phyloP scores from a whole-genome alignment of 768 basidiomycete species.

The Heimioporus sp. region DNA sequence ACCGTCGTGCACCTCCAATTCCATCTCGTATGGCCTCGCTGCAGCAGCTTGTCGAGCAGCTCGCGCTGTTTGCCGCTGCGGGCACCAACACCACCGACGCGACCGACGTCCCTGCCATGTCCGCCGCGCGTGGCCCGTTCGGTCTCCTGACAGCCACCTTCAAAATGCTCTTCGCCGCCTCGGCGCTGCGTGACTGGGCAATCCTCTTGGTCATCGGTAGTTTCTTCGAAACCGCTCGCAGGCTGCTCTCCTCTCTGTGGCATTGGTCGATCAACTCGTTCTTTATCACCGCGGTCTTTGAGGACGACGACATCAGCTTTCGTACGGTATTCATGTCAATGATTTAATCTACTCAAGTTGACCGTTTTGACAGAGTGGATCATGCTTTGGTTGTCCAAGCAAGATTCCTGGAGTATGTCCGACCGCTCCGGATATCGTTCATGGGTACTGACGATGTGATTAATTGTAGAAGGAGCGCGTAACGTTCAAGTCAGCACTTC shows the following conservation, averaged over 20 bases:
- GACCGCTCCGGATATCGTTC: background rate
- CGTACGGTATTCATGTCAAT: conserved; percentile 35
- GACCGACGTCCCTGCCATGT: conserved; percentile 13
- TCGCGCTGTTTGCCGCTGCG: conserved; percentile 21
- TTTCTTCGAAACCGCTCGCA: conserved; percentile 55
- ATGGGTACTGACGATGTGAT: background rate
- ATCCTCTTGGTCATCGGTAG: conserved; percentile 64
- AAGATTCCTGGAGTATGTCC: conserved; percentile 55
- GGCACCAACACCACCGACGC: conserved; percentile 5
- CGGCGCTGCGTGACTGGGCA: conserved; percentile 60
- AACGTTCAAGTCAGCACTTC: conserved; percentile 51
- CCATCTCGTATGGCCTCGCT: conserved; percentile 20
- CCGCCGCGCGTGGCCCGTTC: conserved; percentile 16
- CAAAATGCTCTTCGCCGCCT: conserved; percentile 47
- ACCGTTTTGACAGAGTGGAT: conserved; percentile 55
- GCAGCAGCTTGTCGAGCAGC: conserved; percentile 30
- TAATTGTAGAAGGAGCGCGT: conserved; percentile 37
- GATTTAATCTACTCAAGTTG: background rate
- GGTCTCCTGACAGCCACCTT: conserved; percentile 36
- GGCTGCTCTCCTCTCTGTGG: conserved; percentile 44
- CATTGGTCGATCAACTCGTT: conserved; percentile 45
- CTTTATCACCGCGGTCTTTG: conserved; percentile 61
- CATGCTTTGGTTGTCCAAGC: conserved; percentile 64
- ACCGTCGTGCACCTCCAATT: background rate
- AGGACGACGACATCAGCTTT: conserved; percentile 56